Evolutionary conservation across 2,329 filamentous ascomycete species (phyloP), one percentile per base, ranked within the genome.

Genomic region (Calonectria naviculata): DNA sequence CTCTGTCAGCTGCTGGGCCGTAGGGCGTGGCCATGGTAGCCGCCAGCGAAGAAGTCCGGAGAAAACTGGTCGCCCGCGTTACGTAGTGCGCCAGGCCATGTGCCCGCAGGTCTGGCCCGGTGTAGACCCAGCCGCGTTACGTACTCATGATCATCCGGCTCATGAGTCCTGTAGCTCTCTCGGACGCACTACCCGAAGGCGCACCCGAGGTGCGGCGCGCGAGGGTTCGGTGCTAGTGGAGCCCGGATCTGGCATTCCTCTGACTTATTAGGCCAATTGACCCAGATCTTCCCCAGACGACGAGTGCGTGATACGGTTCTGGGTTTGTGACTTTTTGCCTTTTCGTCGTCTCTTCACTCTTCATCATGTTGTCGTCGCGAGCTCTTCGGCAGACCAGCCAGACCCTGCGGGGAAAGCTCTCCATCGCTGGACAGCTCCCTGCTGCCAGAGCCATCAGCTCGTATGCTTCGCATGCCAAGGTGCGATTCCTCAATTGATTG

Each of bases 351-450:
- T 49, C 64, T 68, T 46, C 54, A 68, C 47, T 49, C 64, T 68
- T 46, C 54, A 68, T 66, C 72, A 78, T 78, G 76, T 72, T 78
- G 66, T 71, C 70, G 69, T 72, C 76, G 56, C 75, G 76, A 67
- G 69, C 70, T 65, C 71, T 78, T 61, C 75, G 76, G 44, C 76
- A 78, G 44, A 67, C 72, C 29, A 41, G 73, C 28, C 74, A 73
- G 42, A 75, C 73, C 71, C 73, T 78, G 54, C 73, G 73, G 42
- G 75, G 63, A 34, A 75, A 74, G 70, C 68, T 77, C n/a, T 73
- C 76, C 52, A 64, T 78, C 66, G 71, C 70, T 47, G 72, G 71
- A 29, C 74, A 71, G 38, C 29, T 75, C 21, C 49, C 76, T 4
- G 68, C 65, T 5, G 68, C 65, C 15, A 77, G 77, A 61, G 60